Base-by-base conservation (phyloP, 345 rosid species). In the Citropsis articulata region DNA sequence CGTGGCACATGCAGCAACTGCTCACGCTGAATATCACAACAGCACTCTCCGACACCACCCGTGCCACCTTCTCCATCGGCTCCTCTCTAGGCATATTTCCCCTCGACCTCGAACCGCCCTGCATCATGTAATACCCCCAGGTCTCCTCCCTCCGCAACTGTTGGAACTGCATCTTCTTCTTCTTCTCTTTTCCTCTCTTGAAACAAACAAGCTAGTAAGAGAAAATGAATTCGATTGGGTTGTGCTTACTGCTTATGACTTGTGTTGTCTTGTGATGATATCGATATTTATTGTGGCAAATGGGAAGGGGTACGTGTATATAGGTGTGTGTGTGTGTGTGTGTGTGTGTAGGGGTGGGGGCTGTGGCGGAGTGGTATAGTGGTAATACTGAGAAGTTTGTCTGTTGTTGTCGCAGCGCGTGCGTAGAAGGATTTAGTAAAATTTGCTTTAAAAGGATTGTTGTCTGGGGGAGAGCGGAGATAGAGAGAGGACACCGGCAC, bases 1-100 rank as follows among this genome's bases (percentile, higher is more conserved):
- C 92, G 48, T 88, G 95, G 82, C 95, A 91, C 91, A 91, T 88
- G 89, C 91, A 89, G 67, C 93, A 89, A 62, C 88, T 81, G 67
- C 90, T 89, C 13, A 86, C n/a, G 67, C 91, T 91, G 79, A 89
- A 89, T 77, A 91, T 78, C 86, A 89, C 91, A 66, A 91, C 92
- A 12, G 94, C 92, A 27, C 94, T 89, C 87, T 77, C 90, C 0
- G 90, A 78, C 2, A 89, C 92, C 77, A 91, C 79, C 79, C 87
- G 81, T 73, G 60, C 84, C 56, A 89, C 90, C 66, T 77, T 75
- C 80, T 89, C 85, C 82, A 88, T 2, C 1, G 92, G 85, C 63
- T 90, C 92, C 19, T 89, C 92, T 18, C 65, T 53, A 1, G 69
- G 75, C 60, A 77, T 60, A 31, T 80, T 68, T 28, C 77, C 70